phyloP scores from a whole-genome alignment of 345 rosid genomes.

The Dimocarpus longan region DNA sequence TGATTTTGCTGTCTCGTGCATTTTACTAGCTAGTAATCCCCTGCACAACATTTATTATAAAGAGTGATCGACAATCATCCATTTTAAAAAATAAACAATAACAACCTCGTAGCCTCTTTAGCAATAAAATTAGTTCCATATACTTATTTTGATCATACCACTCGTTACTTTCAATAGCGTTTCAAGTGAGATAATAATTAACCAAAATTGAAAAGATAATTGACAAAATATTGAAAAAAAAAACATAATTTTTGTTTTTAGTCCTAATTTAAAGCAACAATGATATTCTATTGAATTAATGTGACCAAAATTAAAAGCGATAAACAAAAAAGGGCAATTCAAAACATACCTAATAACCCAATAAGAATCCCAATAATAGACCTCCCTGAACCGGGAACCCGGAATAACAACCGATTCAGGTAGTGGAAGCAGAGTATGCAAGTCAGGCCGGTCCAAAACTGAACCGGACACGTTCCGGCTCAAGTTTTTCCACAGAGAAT shows the following conservation, averaged over 20 bases:
- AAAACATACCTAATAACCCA: constrained; percentile 80
- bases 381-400: constrained; percentile 87
- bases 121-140: too few species aligned
- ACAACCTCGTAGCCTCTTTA: too few species aligned
- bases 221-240: neutral
- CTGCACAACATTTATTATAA: constrained; percentile 32
- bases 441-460: constrained; percentile 51
- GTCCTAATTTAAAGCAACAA: neutral
- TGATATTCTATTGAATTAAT: too few species aligned
- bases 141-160: too few species aligned
- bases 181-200: too few species aligned
- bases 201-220: too few species aligned
- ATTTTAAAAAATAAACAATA: too few species aligned
- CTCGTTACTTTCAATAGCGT: too few species aligned
- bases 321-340: too few species aligned
- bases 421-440: constrained; percentile 79
- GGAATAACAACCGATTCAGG: constrained; percentile 69
- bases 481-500: constrained; percentile 76
- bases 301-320: neutral
- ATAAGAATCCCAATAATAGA: constrained; percentile 96
- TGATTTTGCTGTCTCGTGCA: constrained; percentile 75
- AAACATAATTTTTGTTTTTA: too few species aligned
- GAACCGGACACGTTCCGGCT: constrained; percentile 57
- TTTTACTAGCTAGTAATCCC: constrained; percentile 86
- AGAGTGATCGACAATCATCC: too few species aligned